These are phyloP conservation scores for Trichoderma simmonsii DNA, from an alignment of 2,329 filamentous ascomycete genomes.

Conservation along the genomic window DNA sequence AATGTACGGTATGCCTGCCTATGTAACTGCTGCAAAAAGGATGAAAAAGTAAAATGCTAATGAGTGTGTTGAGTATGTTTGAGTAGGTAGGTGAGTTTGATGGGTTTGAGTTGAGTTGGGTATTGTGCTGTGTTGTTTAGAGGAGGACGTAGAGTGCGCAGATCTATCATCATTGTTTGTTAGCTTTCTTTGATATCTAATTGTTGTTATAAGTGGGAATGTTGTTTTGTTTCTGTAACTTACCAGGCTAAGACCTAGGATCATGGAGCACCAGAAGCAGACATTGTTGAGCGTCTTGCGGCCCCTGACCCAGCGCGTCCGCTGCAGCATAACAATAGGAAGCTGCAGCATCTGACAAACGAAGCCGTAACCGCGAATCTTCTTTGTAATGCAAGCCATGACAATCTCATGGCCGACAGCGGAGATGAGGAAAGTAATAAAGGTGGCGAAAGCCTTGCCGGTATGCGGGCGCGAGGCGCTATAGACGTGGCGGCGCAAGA, in stretches of 20 bases:
- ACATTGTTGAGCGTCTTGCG: conserved; percentile 81
- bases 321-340: conserved; percentile 89
- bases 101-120: neutral
- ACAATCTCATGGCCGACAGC: conserved; percentile 90
- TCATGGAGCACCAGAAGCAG: conserved; percentile 90
- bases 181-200: too few relatives aligned
- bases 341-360: conserved; percentile 94
- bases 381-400: conserved; percentile 97
- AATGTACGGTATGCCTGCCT: neutral
- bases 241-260: conserved; percentile 77
- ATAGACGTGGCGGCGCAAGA: conserved; percentile 92
- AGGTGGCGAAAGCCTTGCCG: conserved; percentile 72
- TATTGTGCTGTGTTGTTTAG: conserved; percentile 26
- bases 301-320: conserved; percentile 71
- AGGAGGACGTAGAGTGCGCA: conserved; percentile 54
- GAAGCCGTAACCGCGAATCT: conserved; percentile 91
- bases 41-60: neutral
- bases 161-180: conserved; percentile 36
- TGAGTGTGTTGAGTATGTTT: neutral
- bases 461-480: conserved; percentile 74
- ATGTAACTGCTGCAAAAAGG: neutral
- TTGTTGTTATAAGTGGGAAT: too few relatives aligned
- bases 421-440: conserved; percentile 88
- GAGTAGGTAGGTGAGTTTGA: neutral
- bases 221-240: conserved; percentile 28